phyloP scores from a whole-genome alignment of 139 green algal species.

The Picochlorum costavermella region DNA sequence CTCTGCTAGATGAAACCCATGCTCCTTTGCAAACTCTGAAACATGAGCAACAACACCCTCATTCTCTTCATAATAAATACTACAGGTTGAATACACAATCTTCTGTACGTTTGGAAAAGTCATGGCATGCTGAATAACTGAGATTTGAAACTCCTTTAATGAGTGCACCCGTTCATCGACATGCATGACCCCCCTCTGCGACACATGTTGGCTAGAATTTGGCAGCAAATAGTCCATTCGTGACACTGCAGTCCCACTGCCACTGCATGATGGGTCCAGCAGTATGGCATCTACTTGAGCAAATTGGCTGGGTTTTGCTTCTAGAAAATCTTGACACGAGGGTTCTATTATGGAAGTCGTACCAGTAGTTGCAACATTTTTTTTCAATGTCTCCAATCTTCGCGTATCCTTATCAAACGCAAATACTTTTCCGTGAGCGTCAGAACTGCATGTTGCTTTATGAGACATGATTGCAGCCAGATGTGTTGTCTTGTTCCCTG shows the following conservation, averaged over 20 bases:
- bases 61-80: slow-evolving; percentile 80
- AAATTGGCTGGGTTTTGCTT: slow-evolving; percentile 35
- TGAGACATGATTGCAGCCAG: slow-evolving; percentile 38
- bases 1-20: slow-evolving; percentile 57
- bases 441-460: slow-evolving; percentile 24
- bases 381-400: slow-evolving; percentile 57
- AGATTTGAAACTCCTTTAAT: slow-evolving; percentile 54
- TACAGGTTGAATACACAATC: slow-evolving; percentile 87
- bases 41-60: slow-evolving; percentile 79
- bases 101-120: slow-evolving; percentile 62
- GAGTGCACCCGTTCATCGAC: slow-evolving; percentile 41
- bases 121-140: slow-evolving; percentile 76
- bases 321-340: slow-evolving; percentile 69
- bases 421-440: slow-evolving; percentile 43
- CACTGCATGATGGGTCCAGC: slow-evolving; percentile 86
- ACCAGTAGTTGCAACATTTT: slow-evolving; percentile 48
- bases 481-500: slow-evolving; percentile 98
- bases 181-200: slow-evolving; percentile 4
- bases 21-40: slow-evolving; percentile 34
- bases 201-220: slow-evolving; percentile 6
- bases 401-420: slow-evolving; percentile 77
- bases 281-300: slow-evolving; percentile 57
- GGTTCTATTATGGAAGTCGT: slow-evolving; percentile 33
- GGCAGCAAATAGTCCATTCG: slow-evolving; percentile 77
- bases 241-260: slow-evolving; percentile 57